Base-by-base conservation (phyloP, 1,284 basidiomycete genomes). In the Ustilago hordei region DNA sequence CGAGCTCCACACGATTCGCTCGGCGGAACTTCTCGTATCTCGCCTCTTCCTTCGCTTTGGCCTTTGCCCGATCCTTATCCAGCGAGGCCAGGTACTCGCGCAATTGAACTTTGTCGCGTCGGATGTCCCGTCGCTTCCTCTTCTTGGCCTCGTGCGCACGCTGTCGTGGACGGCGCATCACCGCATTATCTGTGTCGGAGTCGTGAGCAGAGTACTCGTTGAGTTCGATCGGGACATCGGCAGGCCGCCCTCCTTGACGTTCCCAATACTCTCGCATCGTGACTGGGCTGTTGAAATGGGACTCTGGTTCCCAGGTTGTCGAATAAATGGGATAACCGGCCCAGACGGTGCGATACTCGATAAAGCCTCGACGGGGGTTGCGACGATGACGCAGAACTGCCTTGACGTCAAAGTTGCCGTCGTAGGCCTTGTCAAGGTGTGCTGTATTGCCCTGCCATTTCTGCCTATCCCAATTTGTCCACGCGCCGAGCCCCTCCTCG, bases 271-370 rank as follows among this genome's bases (percentile, higher is more conserved):
- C 75, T 4, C 35, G 31, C 8, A 78, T 48, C 7, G 67, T 78
- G 1, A n/a, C 47, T 2, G 36, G 4, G 43, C 48, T 57, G 36
- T 74, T 62, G 52, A 78, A 74, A n/a, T 69, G 52, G 1, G 17
- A 36, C 28, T 78, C 75, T 0, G 63, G 70, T 58, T 69, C 66
- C 75, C 75, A 78, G 4, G 70, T 70, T 17, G 50, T 55, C 7
- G 70, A 63, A 38, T 78, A 73, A 47, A 67, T 63, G 1, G 75
- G 75, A 32, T 78, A 78, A 11, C 75, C 75, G 1, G 55, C 57
- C 70, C 70, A 78, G 8, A 70, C 60, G 1, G 60, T 60, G 19
- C 75, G 66, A 52, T 78, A 78, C 67, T 78, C 55, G 47, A 67
- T 52, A 52, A 67, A 68, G 32, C 67, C 67, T 11, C 68, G 66